Evolutionary conservation across 2,329 filamentous ascomycete genomes (phyloP).

Genomic region (Trichoderma sp.): DNA sequence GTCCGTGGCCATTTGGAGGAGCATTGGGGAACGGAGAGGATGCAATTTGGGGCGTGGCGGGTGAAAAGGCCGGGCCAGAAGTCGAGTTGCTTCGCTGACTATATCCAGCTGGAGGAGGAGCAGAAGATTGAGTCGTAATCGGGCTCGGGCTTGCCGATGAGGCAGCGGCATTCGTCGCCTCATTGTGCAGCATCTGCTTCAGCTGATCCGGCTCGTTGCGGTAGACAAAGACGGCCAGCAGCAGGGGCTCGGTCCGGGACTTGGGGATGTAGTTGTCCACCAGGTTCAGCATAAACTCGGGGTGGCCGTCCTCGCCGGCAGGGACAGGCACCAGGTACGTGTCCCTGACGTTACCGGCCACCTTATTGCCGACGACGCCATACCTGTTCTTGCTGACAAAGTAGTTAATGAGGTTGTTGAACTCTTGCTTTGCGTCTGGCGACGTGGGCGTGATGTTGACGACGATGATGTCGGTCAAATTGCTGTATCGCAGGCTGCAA

Average conservation of each 20-base stretch:
- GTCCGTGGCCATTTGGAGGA: conserved; percentile 33
- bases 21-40: conserved; percentile 34
- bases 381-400: conserved; percentile 80
- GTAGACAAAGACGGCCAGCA: conserved; percentile 84
- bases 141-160: conserved; percentile 3
- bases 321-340: conserved; percentile 88
- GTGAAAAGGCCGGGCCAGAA: conserved; percentile 54
- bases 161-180: conserved; percentile 20
- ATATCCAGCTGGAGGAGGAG: conserved; percentile 31
- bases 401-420: conserved; percentile 80
- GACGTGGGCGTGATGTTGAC: conserved; percentile 68
- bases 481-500: conserved; percentile 78
- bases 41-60: conserved; percentile 44
- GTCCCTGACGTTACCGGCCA: conserved; percentile 74
- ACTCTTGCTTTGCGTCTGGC: conserved; percentile 58
- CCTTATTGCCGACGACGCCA: conserved; percentile 79
- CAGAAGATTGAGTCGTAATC: conserved; percentile 10
- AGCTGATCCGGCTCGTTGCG: conserved; percentile 54
- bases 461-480: conserved; percentile 79
- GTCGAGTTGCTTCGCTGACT: conserved; percentile 47
- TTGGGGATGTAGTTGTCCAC: conserved; percentile 77
- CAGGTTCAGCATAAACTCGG: conserved; percentile 86
- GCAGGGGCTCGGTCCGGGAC: conserved; percentile 68
- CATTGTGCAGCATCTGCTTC: conserved; percentile 29
- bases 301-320: conserved; percentile 66